Percentiles rank a stretch among this genome's conserved stretches.
These are phyloP conservation scores for Penicillium brevicompactum DNA, from an alignment of 2,329 filamentous ascomycete species.

Conservation along the genomic window DNA sequence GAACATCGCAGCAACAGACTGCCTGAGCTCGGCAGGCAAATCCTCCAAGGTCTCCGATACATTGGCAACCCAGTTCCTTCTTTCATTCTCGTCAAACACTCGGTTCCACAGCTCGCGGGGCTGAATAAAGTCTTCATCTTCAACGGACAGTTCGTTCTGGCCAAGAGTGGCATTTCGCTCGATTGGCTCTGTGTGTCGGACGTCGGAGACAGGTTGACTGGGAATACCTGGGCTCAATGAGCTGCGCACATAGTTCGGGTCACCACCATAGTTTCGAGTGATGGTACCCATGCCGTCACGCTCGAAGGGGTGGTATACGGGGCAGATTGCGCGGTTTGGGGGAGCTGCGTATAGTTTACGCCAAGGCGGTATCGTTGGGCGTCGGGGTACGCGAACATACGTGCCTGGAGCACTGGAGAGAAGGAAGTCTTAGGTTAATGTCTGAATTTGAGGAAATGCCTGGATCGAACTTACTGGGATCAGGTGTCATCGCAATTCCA, in stretches of 20 bases:
- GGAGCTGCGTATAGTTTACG: slow-evolving; percentile 46
- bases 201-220: slow-evolving; percentile 17
- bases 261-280: slow-evolving; percentile 59
- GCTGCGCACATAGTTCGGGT: slow-evolving; percentile 57
- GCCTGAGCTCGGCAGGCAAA: slow-evolving; percentile 21
- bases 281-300: slow-evolving; percentile 42
- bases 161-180: slow-evolving; percentile 23
- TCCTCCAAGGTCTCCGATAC: slow-evolving; percentile 26
- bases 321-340: slow-evolving; percentile 37
- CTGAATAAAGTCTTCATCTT: slow-evolving; percentile 35
- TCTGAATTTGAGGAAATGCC: not conserved
- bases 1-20: slow-evolving; percentile 15
- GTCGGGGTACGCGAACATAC: slow-evolving; percentile 64
- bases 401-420: slow-evolving; percentile 56
- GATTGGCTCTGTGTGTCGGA: slow-evolving; percentile 26
- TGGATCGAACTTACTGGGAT: slow-evolving; percentile 48
- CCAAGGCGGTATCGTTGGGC: slow-evolving; percentile 46
- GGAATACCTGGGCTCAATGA: slow-evolving; percentile 23
- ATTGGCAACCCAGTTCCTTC: slow-evolving; percentile 24
- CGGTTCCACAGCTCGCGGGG: slow-evolving; percentile 32
- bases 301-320: slow-evolving; percentile 56
- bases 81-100: slow-evolving; percentile 30
- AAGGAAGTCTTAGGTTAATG: no score
- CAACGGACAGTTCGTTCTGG: slow-evolving; percentile 26
- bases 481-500: slow-evolving; percentile 63